Evolutionary conservation across 1,139 yeast species (phyloP), one percentile per base, ranked within the genome.

Genomic region (Kodamaea ohmeri): DNA sequence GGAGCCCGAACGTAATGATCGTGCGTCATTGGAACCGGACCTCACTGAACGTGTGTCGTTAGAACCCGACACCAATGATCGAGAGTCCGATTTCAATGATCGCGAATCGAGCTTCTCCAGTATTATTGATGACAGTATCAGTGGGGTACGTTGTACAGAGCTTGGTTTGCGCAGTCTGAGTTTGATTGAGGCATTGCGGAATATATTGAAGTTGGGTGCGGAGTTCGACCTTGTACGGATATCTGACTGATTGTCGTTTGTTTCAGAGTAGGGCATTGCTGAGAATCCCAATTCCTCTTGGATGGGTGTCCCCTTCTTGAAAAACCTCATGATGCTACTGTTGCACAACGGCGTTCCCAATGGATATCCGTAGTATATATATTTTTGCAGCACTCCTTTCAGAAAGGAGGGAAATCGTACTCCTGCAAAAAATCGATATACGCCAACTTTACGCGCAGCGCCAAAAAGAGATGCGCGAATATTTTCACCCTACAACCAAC

Each of bases 141-240:
- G 31, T 9, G 33, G 38, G 16, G 35, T 37, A n/a, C 43, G 31
- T 25, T 34, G 30, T 15, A 32, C 17, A 25, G 7, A 4, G 6
- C 13, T 19, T 6, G 34, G 11, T 13, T 31, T 31, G 7, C 26
- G 13, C 11, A 22, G 9, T 15, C n/a, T 31, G 32, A 29, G 24
- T 15, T 39, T 39, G 19, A 26, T 21, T 4, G 39, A 36, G 3
- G 34, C 19, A 19, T 20, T 31, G 14, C 43, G 27, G 29, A 40
- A 40, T 7, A 40, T 32, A 18, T 25, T 39, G 39, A 34, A 39
- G 25, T 25, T 38, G 19, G 44, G 42, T 19, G 31, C 18, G 14
- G 45, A 42, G 21, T 35, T 39, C 19, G 45, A 39, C 13, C 45
- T 26, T 6, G 36, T 15, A 8, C 43, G 32, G 15, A 31, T 13